Evolutionary conservation across 495 filamentous ascomycete species (phyloP), one percentile per base, ranked within the genome.

Genomic region (Articulospora tetracladia): DNA sequence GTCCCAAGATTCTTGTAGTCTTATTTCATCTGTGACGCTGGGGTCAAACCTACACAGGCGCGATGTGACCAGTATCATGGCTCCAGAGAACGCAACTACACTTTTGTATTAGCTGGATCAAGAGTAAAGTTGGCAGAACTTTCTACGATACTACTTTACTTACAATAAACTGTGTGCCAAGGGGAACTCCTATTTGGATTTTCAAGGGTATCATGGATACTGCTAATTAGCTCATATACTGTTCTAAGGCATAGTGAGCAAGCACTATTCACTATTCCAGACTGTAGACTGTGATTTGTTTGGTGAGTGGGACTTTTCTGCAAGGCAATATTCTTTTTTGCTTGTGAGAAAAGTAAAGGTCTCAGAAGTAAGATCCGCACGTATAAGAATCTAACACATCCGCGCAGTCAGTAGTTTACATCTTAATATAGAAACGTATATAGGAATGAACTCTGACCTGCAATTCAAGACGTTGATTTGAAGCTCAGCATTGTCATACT

Each of bases 141-240:
- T 39, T 22, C 26, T 22, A 55, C 10, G 4, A 4, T 4, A 55
- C 20, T 13, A 22, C 20, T 17, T 3, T 22, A 26, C 54, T 22
- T 22, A 57, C 54, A 47, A 46, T 57, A 57, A 26, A 57, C 54
- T 3, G 19, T 30, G 26, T 57, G 36, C 54, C 54, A 57, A 3
- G 32, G n/a, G 20, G 54, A 44, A 23, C 10, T 44, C 20, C 36
- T 10, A 26, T 44, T n/a, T 3, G 32, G 32, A 13, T 12, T 47
- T 11, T 46, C 36, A 20, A 57, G 15, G 12, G 41, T 57, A 12
- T 24, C 10, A 28, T 46, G 36, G 34, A 57, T 4, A 15, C 24
- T 13, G 24, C 12, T 23, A 47, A 57, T 23, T 2, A 57, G n/a
- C 15, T 47, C 32, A 19, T 57, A 34, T 23, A 34, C 36, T 12